Evolutionary conservation across 2,329 filamentous ascomycete genomes (phyloP), one percentile per base, ranked within the genome.

Genomic region (Trichoderma lentiforme): DNA sequence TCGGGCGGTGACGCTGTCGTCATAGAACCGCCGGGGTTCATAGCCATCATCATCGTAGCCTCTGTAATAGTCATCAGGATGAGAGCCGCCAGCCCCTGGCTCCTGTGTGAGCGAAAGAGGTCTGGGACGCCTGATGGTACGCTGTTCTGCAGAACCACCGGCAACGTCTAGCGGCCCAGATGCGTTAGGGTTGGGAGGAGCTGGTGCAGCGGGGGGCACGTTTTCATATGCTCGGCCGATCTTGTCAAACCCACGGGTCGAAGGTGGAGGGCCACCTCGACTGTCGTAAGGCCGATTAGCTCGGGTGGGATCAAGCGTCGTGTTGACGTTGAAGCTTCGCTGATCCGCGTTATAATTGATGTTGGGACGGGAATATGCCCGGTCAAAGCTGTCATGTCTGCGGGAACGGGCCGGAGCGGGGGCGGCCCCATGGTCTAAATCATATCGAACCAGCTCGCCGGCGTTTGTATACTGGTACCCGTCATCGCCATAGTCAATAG

Each of bases 241-340:
- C 80, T 89, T 92, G 76, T 93, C 92, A 74, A 94, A 89, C 0
- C 90, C 92, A 75, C 91, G 85, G 3, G 89, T 92, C 6, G 90
- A 88, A 5, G 91, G 91, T 11, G 92, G 92, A 2, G 91, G 92
- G 0, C 87, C 85, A 36, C 86, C 79, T 28, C 81, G 77, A 56
- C 75, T 78, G 15, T 86, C 84, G 72, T 84, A 82, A 7, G 78
- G 78, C 6, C 80, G 79, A 63, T 77, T 80, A 36, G 74, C 81
- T 24, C 84, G 85, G 66, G 78, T 79, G 24, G 84, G 74, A 70
- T 88, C 87, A 28, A 78, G 75, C 72, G 76, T 79, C 4, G 84
- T 84, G 72, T 83, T 84, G 73, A 86, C 80, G 71, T 85, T 87
- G 72, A 87, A 84, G 57, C 82, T 80, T 65, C 80, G 76, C 70